Base-by-base conservation (phyloP, 768 basidiomycete species). In the Leccinum disarticulatum region DNA sequence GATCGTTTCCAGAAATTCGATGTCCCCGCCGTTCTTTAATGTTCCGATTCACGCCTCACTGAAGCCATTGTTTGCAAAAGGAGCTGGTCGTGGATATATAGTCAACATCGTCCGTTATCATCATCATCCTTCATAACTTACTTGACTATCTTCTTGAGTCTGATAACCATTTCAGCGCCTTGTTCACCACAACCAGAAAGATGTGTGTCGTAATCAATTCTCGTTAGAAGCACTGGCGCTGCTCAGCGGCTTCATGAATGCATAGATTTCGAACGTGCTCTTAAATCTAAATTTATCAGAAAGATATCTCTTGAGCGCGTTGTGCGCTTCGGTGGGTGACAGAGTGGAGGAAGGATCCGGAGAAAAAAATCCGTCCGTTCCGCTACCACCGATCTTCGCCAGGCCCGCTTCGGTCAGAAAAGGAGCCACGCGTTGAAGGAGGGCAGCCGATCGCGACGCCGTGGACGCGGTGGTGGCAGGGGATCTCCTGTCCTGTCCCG, bases 131-230 rank as follows among this genome's bases (percentile, higher is more conserved):
- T 9, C 55, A 59, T 48, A 13, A 61, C 73, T 61, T 61, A 84
- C 82, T 72, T 84, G 83, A 6, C 80, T 81, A 58, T 83, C 82
- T 61, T 83, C 79, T 30, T 74, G 69, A 15, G 77, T 77, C 80
- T 83, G 55, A 27, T 47, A 41, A 38, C 35, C 48, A 43, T 9
- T 43, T 64, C 54, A 62, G 49, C 28, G 49, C 27, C 14, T 28
- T 22, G 9, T 4, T 14, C 2, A 36, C 19, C n/a, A 58, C 8
- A 19, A 43, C 27, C 54, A 15, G 36, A 3, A n/a, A 11, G 9
- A 47, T 9, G 33, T 57, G 30, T 1, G 70, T 51, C 68, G 3
- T 64, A 83, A 83, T 81, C 83, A 83, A 53, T 61, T 57, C 6
- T 61, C 60, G 54, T 80, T 81, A 1, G 70, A 70, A 0, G 73